These are phyloP conservation scores for Xylariaceae sp. DNA, from an alignment of 2,329 filamentous ascomycete genomes.

Conservation along the genomic window DNA sequence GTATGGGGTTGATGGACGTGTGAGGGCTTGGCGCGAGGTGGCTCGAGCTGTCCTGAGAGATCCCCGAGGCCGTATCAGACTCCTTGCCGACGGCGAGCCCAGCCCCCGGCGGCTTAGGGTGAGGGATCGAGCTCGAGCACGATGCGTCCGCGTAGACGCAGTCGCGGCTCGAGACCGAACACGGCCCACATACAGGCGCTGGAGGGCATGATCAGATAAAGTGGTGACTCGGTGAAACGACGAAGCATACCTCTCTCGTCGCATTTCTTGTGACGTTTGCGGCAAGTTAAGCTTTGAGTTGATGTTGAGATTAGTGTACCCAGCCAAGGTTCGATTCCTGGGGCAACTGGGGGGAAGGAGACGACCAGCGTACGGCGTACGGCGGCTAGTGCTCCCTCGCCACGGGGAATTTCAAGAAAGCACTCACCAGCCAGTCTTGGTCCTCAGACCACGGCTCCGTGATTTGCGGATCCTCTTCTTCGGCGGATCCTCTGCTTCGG, in stretches of 20 bases:
- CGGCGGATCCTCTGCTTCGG: conserved; percentile 2
- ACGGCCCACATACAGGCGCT: conserved; percentile 14
- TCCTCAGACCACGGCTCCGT: conserved; percentile 12
- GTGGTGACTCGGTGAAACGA: neutral
- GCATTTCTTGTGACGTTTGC: conserved; percentile 15
- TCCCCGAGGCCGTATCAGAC: neutral
- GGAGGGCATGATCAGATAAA: neutral
- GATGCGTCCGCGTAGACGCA: conserved; percentile 11
- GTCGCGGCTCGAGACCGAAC: conserved; percentile 12
- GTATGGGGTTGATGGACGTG: conserved; percentile 2
- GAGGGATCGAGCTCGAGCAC: conserved; percentile 2
- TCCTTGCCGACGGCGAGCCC: neutral
- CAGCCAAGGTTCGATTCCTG: conserved; percentile 1
- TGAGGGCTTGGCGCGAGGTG: conserved; percentile 6
- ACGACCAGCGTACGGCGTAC: too few species aligned
- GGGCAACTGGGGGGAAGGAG: too few species aligned
- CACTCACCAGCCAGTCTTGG: conserved; percentile 14
- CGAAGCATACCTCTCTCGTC: conserved; percentile 11
- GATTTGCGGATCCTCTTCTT: conserved; percentile 16
- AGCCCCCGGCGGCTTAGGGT: neutral
- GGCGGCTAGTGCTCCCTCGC: too few species aligned
- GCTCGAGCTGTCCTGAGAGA: neutral
- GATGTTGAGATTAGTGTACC: neutral
- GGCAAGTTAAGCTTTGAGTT: conserved; percentile 7
- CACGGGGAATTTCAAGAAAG: neutral